phyloP scores from a whole-genome alignment of 2,329 filamentous ascomycete species.

The Botrytis squamosa region DNA sequence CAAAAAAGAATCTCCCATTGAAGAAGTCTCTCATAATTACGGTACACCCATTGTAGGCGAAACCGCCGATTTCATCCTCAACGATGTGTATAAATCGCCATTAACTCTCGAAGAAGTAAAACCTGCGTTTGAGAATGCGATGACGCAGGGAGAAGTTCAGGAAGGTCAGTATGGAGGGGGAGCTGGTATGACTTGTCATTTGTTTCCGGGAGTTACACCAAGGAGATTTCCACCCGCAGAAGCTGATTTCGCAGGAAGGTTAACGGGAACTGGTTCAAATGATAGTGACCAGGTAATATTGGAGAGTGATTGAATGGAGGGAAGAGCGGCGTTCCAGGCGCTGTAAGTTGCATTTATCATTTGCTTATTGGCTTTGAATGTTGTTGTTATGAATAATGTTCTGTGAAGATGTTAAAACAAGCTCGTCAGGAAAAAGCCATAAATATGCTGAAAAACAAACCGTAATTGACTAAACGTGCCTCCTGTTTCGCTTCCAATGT shows the following conservation, averaged over 20 bases:
- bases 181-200: constrained; percentile 66
- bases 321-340: not conserved
- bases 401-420: not conserved
- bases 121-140: constrained; percentile 52
- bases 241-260: constrained; percentile 2
- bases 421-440: not conserved
- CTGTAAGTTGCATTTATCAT: not conserved
- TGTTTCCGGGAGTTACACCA: constrained; percentile 49
- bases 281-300: not conserved
- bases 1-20: constrained; percentile 23
- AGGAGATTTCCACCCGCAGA: constrained; percentile 12
- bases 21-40: constrained; percentile 36
- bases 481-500: not conserved
- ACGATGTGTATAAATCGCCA: constrained; percentile 55
- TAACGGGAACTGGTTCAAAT: constrained; percentile 1
- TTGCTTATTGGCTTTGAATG: not conserved
- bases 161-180: constrained; percentile 66
- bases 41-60: constrained; percentile 56
- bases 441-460: not conserved
- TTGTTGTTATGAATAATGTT: not conserved
- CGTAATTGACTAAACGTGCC: not conserved
- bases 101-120: constrained; percentile 55
- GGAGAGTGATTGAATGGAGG: not conserved
- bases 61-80: constrained; percentile 63
- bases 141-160: constrained; percentile 48